Percentiles rank a stretch among this genome's conserved stretches.
Evolutionary conservation across 2,329 filamentous ascomycete species (phyloP).

Genomic region (Remersonia thermophila): DNA sequence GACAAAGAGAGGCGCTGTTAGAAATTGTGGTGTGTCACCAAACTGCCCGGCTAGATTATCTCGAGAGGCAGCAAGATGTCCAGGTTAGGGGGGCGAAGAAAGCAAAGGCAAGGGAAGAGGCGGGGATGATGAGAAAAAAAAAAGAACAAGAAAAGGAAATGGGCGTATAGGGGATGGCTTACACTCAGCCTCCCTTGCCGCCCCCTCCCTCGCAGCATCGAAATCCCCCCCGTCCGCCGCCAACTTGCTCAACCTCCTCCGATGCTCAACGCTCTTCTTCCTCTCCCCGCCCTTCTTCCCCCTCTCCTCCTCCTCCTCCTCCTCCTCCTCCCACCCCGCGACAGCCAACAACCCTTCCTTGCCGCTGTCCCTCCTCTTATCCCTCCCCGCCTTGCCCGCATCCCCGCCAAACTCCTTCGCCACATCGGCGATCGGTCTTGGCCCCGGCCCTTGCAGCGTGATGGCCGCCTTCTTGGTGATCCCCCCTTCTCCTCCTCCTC

Average conservation of each 20-base stretch:
- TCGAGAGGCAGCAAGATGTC: too few species aligned
- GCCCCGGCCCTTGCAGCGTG: conserved; percentile 30
- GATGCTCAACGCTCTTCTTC: conserved; percentile 14
- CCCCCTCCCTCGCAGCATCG: conserved; percentile 50
- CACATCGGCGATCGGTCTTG: conserved; percentile 28
- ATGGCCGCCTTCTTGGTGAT: too few species aligned
- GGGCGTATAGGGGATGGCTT: too few species aligned
- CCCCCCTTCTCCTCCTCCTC: too few species aligned
- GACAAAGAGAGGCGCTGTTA: too few species aligned
- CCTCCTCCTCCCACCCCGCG: too few species aligned
- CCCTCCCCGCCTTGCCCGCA: conserved; percentile 17
- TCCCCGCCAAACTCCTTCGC: conserved; percentile 24
- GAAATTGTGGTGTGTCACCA: too few species aligned
- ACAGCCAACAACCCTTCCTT: conserved; percentile 1
- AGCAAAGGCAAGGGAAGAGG: conserved; percentile 10
- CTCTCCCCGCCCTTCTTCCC: conserved; percentile 10
- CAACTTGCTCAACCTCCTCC: conserved; percentile 36
- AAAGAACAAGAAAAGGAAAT: too few species aligned
- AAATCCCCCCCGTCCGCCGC: conserved; percentile 55
- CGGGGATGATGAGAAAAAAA: too few species aligned
- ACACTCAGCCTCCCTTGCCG: conserved; percentile 56
- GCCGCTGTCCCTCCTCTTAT: conserved; percentile 4
- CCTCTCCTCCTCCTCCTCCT: conserved; percentile 8
- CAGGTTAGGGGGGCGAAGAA: too few species aligned
- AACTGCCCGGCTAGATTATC: too few species aligned